Base-by-base conservation (phyloP, 2,329 filamentous ascomycete species). In the Graphilbum sp. region DNA sequence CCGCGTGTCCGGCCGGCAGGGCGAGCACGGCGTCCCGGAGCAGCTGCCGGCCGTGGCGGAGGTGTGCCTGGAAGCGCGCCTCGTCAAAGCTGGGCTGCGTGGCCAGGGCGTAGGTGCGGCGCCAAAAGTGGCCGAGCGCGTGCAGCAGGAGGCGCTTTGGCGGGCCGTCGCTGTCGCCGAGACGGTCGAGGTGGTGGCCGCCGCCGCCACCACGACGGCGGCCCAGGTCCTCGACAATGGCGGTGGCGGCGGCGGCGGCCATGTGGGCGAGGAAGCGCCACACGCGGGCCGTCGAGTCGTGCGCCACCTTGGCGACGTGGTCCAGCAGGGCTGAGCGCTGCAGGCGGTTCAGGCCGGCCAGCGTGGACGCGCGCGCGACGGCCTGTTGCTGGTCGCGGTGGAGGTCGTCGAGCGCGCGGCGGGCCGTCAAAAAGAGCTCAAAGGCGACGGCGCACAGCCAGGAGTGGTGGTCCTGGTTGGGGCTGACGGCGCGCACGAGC, bases 51-150 rank as follows among this genome's bases (percentile, higher is more conserved):
- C 68, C 66, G 38, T 72, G 64, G 0, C 61, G 57, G 13, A 79
- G 54, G 49, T 78, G 73, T 21, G 73, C 74, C 50, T 75, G 74
- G 52, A 79, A 79, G 25, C 58, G 62, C 15, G 72, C 72, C 46
- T 79, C 75, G 40, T 78, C 70, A 45, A 79, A 79, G 1, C 53
- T 48, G 4, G 49, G 18, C 0, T 52, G 52, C 12, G 59, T 63
- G 1, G 67, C 58, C 24, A 73, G 58, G 1, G 49, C 46, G 40
- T 69, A 61, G 0, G 69, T 77, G 17, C 66, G 61, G 52, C 63
- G 62, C 56, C 75, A 67, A 46, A 68, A 73, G 41, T 67, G 64
- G 38, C 69, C 49, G 10, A 75, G 39, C 5, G 55, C 49, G 13
- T 55, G 52, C 12, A 69, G 44, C 21, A 57, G 5, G 12, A 8